phyloP scores from a whole-genome alignment of 129 eudicot genomes.

The Daucus carota region DNA sequence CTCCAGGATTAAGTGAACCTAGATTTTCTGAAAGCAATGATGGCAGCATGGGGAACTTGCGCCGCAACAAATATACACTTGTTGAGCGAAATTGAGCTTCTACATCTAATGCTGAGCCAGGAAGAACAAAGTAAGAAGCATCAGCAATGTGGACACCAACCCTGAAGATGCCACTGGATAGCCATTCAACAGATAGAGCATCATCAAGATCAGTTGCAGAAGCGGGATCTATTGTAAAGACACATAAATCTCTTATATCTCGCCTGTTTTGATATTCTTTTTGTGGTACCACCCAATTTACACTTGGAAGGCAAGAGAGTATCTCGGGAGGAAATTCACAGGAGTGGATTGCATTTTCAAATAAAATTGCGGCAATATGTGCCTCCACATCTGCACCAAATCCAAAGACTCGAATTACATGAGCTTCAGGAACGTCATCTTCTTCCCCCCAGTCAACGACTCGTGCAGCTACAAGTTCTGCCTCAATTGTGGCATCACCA shows the following conservation, averaged over 20 bases:
- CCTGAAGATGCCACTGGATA: slow-evolving; percentile 43
- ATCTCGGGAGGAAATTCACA: slow-evolving; percentile 59
- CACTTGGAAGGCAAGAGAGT: slow-evolving; percentile 50
- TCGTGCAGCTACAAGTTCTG: slow-evolving; percentile 67
- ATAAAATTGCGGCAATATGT: slow-evolving; percentile 70
- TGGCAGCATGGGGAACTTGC: slow-evolving; percentile 75
- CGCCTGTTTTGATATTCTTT: slow-evolving; percentile 46
- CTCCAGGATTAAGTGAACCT: slow-evolving; percentile 82
- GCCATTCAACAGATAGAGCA: slow-evolving; percentile 68
- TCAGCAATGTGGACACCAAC: slow-evolving; percentile 97
- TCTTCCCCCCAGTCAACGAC: slow-evolving; percentile 75
- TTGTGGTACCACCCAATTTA: slow-evolving; percentile 53
- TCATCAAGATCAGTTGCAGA: slow-evolving; percentile 86
- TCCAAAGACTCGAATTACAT: slow-evolving; percentile 49
- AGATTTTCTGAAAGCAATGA: slow-evolving; percentile 52
- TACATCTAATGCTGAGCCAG: slow-evolving; percentile 55
- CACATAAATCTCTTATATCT: slow-evolving; percentile 66
- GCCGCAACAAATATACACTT: slow-evolving; percentile 51
- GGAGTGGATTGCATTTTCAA: slow-evolving; percentile 48
- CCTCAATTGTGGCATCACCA: slow-evolving; percentile 54
- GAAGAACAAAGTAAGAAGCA: slow-evolving; percentile 70
- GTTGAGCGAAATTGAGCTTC: slow-evolving; percentile 76
- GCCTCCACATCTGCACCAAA: slow-evolving; percentile 60
- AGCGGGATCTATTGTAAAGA: slow-evolving; percentile 77
- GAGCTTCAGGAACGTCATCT: slow-evolving; percentile 43